Percentiles rank a stretch among this genome's conserved stretches.
Conservation (phyloP, 305 asterid genomes). For the Salvia sclarea region DNA sequence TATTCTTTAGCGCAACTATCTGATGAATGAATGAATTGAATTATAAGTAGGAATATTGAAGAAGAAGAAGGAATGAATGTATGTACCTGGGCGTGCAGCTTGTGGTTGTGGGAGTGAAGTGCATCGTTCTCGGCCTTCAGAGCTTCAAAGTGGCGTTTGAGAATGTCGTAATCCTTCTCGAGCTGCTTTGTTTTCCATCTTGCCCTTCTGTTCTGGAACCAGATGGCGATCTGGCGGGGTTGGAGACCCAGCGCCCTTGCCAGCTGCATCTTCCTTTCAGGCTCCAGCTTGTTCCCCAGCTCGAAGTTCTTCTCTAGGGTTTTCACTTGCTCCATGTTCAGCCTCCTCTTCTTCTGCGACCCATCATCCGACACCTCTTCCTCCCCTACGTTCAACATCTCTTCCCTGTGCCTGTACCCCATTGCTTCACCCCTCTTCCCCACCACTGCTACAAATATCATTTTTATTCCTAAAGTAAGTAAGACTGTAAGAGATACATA, state of each 20-base stretch:
- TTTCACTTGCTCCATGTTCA: slow-evolving; percentile 68
- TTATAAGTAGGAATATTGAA: too few relatives aligned
- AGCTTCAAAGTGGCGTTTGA: slow-evolving; percentile 61
- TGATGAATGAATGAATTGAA: slow-evolving; percentile 11
- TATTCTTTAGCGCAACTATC: slow-evolving; percentile 56
- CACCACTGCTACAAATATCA: slow-evolving; percentile 45
- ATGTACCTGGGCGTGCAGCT: slow-evolving; percentile 66
- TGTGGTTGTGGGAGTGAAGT: slow-evolving; percentile 59
- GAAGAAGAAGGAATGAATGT: not conserved
- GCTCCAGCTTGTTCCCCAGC: slow-evolving; percentile 73
- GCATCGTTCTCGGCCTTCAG: slow-evolving; percentile 61
- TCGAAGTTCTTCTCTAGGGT: slow-evolving; percentile 68
- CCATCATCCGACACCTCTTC: slow-evolving; percentile 63
- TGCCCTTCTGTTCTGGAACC: slow-evolving; percentile 79
- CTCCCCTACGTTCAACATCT: slow-evolving; percentile 37
- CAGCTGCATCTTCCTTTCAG: slow-evolving; percentile 75
- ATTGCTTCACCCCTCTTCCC: slow-evolving; percentile 57
- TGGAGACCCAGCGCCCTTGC: slow-evolving; percentile 75
- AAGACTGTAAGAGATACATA: not conserved
- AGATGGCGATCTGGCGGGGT: slow-evolving; percentile 72
- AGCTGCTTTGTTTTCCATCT: slow-evolving; percentile 73
- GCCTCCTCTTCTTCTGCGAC: slow-evolving; percentile 62
- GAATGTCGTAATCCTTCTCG: slow-evolving; percentile 63
- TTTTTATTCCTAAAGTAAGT: slow-evolving; percentile 28
- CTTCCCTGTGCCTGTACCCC: slow-evolving; percentile 45